Evolutionary conservation across 2,329 filamentous ascomycete species (phyloP).

Genomic region (Nakataea oryzae): DNA sequence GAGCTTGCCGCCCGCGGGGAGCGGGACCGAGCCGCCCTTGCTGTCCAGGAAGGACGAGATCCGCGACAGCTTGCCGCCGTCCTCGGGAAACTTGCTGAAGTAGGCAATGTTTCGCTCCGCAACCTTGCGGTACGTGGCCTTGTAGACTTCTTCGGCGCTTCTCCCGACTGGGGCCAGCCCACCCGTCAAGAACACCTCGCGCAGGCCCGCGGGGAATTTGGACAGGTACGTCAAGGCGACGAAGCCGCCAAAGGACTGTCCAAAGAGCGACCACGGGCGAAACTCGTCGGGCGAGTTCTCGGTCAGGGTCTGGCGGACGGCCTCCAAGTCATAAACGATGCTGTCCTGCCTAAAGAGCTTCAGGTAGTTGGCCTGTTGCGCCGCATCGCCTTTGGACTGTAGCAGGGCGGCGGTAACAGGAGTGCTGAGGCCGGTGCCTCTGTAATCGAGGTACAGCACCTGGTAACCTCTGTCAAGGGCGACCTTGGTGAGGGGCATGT

Average conservation of each 20-base stretch:
- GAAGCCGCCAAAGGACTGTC: slow-evolving; percentile 90
- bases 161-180: slow-evolving; percentile 70
- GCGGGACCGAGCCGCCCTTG: slow-evolving; percentile 40
- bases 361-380: slow-evolving; percentile 67
- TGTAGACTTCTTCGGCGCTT: slow-evolving; percentile 65
- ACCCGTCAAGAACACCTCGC: slow-evolving; percentile 76
- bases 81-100: slow-evolving; percentile 78
- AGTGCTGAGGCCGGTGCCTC: slow-evolving; percentile 77
- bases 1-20: slow-evolving; percentile 64
- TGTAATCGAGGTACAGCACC: slow-evolving; percentile 78
- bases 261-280: slow-evolving; percentile 75
- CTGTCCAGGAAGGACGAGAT: slow-evolving; percentile 56
- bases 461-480: slow-evolving; percentile 76
- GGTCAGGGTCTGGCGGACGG: slow-evolving; percentile 67
- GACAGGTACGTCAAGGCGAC: slow-evolving; percentile 77
- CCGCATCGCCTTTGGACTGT: slow-evolving; percentile 48
- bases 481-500: slow-evolving; percentile 57
- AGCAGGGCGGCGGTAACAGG: slow-evolving; percentile 69
- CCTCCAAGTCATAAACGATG: slow-evolving; percentile 83
- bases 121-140: slow-evolving; percentile 59
- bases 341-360: slow-evolving; percentile 80
- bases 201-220: slow-evolving; percentile 64
- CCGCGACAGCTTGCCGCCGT: slow-evolving; percentile 55
- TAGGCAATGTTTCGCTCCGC: slow-evolving; percentile 65
- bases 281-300: slow-evolving; percentile 51